Percentiles rank a stretch among this genome's conserved stretches.
These are phyloP conservation scores for Xylaria polymorpha DNA, from an alignment of 2,329 filamentous ascomycete genomes.

Conservation along the genomic window DNA sequence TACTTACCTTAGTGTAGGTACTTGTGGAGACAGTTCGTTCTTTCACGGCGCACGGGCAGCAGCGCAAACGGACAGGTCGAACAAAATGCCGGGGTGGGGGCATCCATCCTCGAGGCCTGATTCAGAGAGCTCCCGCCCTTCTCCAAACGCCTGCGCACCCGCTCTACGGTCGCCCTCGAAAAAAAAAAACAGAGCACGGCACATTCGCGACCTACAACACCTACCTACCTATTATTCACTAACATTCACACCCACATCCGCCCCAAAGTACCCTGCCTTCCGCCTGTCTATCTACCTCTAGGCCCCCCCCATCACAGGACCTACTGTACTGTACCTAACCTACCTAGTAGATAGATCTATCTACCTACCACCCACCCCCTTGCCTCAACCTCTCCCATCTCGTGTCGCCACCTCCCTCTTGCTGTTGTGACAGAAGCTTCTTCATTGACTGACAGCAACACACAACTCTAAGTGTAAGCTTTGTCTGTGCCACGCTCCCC, in stretches of 20 bases:
- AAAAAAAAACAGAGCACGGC: slow-evolving; percentile 12
- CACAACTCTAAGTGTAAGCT: slow-evolving; percentile 16
- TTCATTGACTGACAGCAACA: background rate
- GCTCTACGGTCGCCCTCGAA: slow-evolving; percentile 1
- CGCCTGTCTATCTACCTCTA: background rate
- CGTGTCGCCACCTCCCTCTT: slow-evolving; percentile 34
- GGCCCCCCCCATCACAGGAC: no score
- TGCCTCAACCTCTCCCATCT: slow-evolving; percentile 15
- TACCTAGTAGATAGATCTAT: slow-evolving; percentile 10
- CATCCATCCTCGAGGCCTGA: slow-evolving; percentile 18
- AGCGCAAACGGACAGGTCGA: slow-evolving; percentile 26
- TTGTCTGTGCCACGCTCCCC: slow-evolving; percentile 9
- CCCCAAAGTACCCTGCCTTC: slow-evolving; percentile 9
- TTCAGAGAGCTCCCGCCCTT: slow-evolving; percentile 7
- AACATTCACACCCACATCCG: background rate
- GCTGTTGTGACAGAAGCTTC: slow-evolving; percentile 1
- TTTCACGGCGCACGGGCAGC: background rate
- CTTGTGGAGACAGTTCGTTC: background rate
- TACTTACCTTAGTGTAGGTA: no score
- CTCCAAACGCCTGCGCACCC: slow-evolving; percentile 4
- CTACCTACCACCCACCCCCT: background rate
- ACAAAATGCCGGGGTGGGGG: slow-evolving; percentile 29
- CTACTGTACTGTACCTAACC: slow-evolving; percentile 14
- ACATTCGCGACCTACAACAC: background rate
- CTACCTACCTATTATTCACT: slow-evolving; percentile 5